Base-by-base conservation (phyloP, 208 protist genomes). In the Acanthamoeba healyi region DNA sequence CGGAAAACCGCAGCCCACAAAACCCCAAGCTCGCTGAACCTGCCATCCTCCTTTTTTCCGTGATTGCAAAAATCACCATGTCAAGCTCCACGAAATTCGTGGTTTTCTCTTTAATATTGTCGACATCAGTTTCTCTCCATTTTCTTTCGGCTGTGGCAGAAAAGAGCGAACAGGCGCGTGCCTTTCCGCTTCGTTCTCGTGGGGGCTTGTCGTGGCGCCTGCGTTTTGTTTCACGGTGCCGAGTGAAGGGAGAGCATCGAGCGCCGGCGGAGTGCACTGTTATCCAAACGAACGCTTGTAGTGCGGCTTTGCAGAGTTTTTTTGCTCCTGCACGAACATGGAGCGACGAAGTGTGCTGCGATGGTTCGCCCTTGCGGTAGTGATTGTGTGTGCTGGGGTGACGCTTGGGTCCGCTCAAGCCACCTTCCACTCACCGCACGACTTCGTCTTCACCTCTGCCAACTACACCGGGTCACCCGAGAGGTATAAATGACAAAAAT, bases 381-480 rank as follows among this genome's bases (percentile, higher is more conserved):
- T 49, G 4, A 49, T 58, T 22, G 51, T 22, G 14, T 58, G 51
- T 22, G 19, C 26, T 58, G 12, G 51, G 19, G 5, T 58, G 19
- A 58, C 51, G 12, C 51, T 58, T 58, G 51, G 12, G 10, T 6
- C 58, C 24, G 22, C 58, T 14, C 58, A 67, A 36, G 58, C 58
- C 0, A 14, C 29, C 58, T 67, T 67, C n/a, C n/a, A 67, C 29
- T 24, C 58, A n/a, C 58, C 58, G 24, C 58, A 67, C 9, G 58
- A 67, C 58, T 67, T 67, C 58, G 36, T 67, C 58, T 67, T 67
- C 58, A 67, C 58, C 29, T 36, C 58, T 36, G 58, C 58, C n/a
- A 67, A 67, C 36, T 0, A 17, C 29, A 67, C 58, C 29, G 58
- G 36, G 4, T 29, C 58, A 17, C 58, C 58, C 29, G 51, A 10